Evolutionary conservation across 2,329 filamentous ascomycete genomes (phyloP).

Genomic region (Penicillium sp.): DNA sequence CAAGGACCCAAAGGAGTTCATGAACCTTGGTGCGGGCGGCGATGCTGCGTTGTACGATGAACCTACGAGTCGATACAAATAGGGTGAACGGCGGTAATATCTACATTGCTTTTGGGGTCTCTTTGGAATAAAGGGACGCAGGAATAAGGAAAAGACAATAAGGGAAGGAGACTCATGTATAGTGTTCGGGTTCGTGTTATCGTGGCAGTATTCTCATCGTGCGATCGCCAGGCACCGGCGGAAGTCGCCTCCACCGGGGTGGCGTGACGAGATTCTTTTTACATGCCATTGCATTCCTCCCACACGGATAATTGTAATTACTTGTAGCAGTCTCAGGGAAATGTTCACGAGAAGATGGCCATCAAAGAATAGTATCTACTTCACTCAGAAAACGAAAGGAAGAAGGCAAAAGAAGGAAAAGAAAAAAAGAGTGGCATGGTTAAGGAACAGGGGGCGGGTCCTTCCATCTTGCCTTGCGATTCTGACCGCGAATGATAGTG

Average conservation of each 20-base stretch:
- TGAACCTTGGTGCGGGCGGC: constrained; percentile 79
- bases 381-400: not conserved
- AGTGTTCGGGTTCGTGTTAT: not conserved
- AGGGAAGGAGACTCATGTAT: not conserved
- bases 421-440: not conserved
- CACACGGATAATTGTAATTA: not conserved
- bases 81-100: not conserved
- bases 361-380: no score
- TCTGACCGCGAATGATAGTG: constrained; percentile 19
- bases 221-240: constrained; percentile 4
- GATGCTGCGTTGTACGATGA: constrained; percentile 74
- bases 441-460: constrained; percentile 16
- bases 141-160: not conserved
- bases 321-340: not conserved
- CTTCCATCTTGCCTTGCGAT: not conserved
- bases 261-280: constrained; percentile 6
- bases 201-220: not conserved
- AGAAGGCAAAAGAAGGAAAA: not conserved
- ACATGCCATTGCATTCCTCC: not conserved
- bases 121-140: not conserved
- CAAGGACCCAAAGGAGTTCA: constrained; percentile 70
- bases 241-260: constrained; percentile 6
- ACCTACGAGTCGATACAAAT: constrained; percentile 39
- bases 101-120: not conserved
- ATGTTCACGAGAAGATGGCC: not conserved